phyloP scores from a whole-genome alignment of 2,329 filamentous ascomycete genomes.

The Alternaria ethzedia region DNA sequence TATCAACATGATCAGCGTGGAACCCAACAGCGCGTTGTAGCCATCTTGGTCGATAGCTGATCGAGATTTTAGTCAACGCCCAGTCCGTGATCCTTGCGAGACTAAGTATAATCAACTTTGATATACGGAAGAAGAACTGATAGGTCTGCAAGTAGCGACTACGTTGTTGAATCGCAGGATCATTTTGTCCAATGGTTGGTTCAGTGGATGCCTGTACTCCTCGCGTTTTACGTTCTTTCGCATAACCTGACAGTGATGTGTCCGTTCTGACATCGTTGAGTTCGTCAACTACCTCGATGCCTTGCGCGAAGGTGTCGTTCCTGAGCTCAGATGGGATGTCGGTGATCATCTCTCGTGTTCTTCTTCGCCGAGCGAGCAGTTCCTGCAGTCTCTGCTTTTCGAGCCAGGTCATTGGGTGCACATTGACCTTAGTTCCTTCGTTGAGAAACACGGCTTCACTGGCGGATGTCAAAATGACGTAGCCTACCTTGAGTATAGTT shows the following conservation, averaged over 20 bases:
- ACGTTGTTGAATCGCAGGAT: constrained; percentile 78
- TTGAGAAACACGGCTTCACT: constrained; percentile 96
- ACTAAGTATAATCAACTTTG: constrained; percentile 67
- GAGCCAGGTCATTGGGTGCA: constrained; percentile 84
- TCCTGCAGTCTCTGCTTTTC: constrained; percentile 86
- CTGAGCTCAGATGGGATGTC: constrained; percentile 53
- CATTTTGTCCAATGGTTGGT: constrained; percentile 45
- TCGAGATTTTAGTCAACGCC: constrained; percentile 64
- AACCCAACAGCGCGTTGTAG: constrained; percentile 59
- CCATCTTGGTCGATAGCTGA: constrained; percentile 69
- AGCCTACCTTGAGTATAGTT: constrained; percentile 82
- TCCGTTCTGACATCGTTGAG: constrained; percentile 44
- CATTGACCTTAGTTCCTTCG: constrained; percentile 77
- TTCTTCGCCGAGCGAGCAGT: constrained; percentile 62
- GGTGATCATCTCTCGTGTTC: constrained; percentile 45
- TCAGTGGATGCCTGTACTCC: constrained; percentile 33
- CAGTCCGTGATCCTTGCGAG: constrained; percentile 62
- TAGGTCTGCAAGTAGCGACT: constrained; percentile 78
- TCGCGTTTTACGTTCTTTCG: constrained; percentile 70
- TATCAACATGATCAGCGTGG: constrained; percentile 35
- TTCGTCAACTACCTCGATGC: constrained; percentile 40
- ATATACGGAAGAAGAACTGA: constrained; percentile 79
- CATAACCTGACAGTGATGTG: constrained; percentile 60
- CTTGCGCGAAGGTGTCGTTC: constrained; percentile 48
- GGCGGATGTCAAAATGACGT: constrained; percentile 87